phyloP scores from a whole-genome alignment of 1,284 basidiomycete species.

The Apiotrichum sp. region DNA sequence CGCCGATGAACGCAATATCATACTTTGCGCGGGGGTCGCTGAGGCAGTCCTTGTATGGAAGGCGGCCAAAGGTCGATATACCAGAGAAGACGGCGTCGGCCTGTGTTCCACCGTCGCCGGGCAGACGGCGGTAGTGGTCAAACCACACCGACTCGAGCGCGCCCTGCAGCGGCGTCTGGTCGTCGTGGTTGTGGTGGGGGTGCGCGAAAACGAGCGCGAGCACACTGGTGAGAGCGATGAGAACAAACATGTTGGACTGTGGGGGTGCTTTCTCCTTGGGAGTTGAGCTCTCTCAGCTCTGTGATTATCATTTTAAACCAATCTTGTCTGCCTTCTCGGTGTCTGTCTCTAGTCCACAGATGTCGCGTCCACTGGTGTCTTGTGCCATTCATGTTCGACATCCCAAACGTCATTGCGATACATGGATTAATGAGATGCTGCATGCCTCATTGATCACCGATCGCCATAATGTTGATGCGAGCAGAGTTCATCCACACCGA shows the following conservation, averaged over 20 bases:
- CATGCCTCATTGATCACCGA: too few species aligned
- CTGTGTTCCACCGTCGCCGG: constrained; percentile 6
- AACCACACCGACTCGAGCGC: constrained; percentile 5
- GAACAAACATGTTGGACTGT: neutral
- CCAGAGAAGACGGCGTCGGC: constrained; percentile 30
- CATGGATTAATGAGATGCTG: too few species aligned
- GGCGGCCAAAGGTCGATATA: constrained; percentile 40
- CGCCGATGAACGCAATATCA: constrained; percentile 57
- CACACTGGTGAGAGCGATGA: neutral
- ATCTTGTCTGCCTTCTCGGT: too few species aligned
- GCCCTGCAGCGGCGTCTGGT: constrained; percentile 3
- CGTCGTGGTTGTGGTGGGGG: neutral
- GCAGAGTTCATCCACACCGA: too few species aligned
- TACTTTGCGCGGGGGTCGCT: constrained; percentile 39
- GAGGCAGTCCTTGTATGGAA: constrained; percentile 36
- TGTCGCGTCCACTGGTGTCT: too few species aligned
- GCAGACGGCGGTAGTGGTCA: neutral
- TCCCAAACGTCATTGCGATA: too few species aligned
- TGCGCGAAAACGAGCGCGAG: neutral
- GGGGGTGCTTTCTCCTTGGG: too few species aligned
- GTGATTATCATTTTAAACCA: too few species aligned
- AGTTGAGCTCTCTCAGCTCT: too few species aligned
- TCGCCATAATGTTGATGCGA: too few species aligned
- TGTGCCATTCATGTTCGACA: too few species aligned
- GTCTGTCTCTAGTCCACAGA: too few species aligned